Conservation (phyloP, 2,329 filamentous ascomycete genomes). For the Botrytis elliptica region DNA sequence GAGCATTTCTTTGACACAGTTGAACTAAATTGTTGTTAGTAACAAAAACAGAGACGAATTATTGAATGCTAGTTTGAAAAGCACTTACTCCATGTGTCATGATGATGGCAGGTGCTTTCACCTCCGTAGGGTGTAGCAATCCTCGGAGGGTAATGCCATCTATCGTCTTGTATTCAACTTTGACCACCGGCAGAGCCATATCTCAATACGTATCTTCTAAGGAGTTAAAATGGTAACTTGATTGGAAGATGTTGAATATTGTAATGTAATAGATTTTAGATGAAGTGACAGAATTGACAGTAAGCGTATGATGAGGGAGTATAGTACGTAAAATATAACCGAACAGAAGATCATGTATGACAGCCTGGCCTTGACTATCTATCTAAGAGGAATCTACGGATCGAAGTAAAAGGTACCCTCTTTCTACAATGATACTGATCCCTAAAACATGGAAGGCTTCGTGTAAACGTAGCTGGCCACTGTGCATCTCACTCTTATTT, state of each 20-base stretch:
- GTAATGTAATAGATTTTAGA: not conserved
- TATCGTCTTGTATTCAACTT: not conserved
- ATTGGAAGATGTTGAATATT: no score
- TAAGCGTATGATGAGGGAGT: not conserved
- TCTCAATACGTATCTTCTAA: not conserved
- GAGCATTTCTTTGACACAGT: constrained; percentile 27
- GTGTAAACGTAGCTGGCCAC: not conserved
- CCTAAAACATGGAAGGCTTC: not conserved
- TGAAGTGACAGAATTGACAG: not conserved
- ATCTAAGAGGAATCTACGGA: not conserved
- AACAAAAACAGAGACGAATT: not conserved
- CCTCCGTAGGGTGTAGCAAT: not conserved
- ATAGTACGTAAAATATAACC: not conserved
- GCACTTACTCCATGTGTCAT: not conserved
- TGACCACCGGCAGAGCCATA: not conserved
- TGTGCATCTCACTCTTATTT: not conserved
- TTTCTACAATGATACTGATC: not conserved
- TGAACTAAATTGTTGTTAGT: constrained; percentile 22
- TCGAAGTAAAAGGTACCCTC: not conserved
- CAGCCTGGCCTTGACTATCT: not conserved
- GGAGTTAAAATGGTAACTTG: not conserved
- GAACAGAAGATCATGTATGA: not conserved
- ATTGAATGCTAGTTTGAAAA: not conserved
- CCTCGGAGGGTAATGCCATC: not conserved
- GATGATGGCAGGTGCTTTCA: not conserved